Conservation (phyloP, 768 basidiomycete species). For the Pleurotus salmoneostramineus region DNA sequence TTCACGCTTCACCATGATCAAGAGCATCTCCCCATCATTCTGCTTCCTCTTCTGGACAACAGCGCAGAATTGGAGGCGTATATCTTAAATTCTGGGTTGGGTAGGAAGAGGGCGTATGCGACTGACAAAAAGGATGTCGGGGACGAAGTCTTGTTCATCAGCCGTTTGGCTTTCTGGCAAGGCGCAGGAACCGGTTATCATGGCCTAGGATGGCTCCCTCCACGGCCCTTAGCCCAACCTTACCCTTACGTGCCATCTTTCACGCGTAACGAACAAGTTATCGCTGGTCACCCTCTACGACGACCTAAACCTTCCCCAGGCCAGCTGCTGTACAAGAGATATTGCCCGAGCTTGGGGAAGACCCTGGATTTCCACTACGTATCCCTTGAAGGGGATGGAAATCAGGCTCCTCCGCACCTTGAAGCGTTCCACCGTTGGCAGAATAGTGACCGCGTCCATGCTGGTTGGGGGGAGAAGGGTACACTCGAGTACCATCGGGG, state of each 20-base stretch:
- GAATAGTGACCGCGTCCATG: conserved; percentile 41
- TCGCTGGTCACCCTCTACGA: conserved; percentile 47
- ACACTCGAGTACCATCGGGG: conserved; percentile 36
- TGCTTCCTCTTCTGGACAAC: conserved; percentile 25
- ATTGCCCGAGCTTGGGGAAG: conserved; percentile 25
- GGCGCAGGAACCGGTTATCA: conserved; percentile 39
- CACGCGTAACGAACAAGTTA: conserved; percentile 42
- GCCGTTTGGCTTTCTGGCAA: conserved; percentile 45
- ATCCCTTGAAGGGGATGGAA: conserved; percentile 17
- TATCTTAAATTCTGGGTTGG: conserved; percentile 35
- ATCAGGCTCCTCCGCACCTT: conserved; percentile 28
- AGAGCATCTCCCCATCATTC: conserved; percentile 35
- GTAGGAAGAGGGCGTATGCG: conserved; percentile 10
- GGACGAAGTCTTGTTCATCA: conserved; percentile 29
- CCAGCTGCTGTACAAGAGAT: conserved; percentile 37
- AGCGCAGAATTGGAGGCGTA: conserved; percentile 28
- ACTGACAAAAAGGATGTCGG: conserved; percentile 12
- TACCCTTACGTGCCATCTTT: conserved; percentile 36
- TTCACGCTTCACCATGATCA: conserved; percentile 32
- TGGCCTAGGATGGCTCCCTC: conserved; percentile 21
- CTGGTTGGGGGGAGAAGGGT: conserved; percentile 42
- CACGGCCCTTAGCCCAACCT: conserved; percentile 12
- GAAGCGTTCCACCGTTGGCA: conserved; percentile 46
- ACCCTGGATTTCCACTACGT: conserved; percentile 28
- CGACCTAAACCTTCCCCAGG: conserved; percentile 40